Evolutionary conservation across 371 early-diverging fungal species (phyloP), one percentile per base, ranked within the genome.

Genomic region (Mucor lusitanicus): DNA sequence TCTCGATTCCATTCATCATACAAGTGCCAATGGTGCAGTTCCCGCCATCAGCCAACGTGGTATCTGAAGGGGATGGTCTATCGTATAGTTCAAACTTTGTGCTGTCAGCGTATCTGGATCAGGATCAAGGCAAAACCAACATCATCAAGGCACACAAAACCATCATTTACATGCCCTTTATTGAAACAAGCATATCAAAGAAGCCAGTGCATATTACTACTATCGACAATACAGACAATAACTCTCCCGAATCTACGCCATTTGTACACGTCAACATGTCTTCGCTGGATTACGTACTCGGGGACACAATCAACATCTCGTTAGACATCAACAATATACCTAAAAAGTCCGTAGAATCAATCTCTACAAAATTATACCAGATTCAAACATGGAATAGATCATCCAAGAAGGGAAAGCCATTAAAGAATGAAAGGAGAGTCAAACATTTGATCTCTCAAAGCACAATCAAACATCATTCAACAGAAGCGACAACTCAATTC

Each of bases 1-100:
- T n/a, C 1, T 39, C 61, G 1, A 50, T 63, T 30, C 71, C 71
- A 6, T 71, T 71, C 30, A 71, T 67, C 8, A 25, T 71, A 44
- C 67, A 71, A 19, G 15, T 71, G 9, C 71, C 71, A 1, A 59
- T 71, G 64, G 60, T 71, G 8, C 67, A 71, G 19, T 71, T 71
- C 21, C 71, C 71, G 17, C 71, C 71, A 4, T 63, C 67, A 7
- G 30, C 65, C 3, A 39, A 30, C 19, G 25, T 61, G 1, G 5
- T 42, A 19, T 65, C 70, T 15, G 55, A 61, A 33, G 21, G 46
- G 11, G 57, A 66, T 6, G 65, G 55, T 1, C 33, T 71, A 4
- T 53, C 66, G 12, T 71, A 71, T 28, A 53, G 54, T n/a, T 56
- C 42, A 28, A 50, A 42, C 8, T 66, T 57, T 33, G 25, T 21